Evolutionary conservation across 352 stramenopile species (phyloP).

Genomic region (Globisporangium heterothallicum): DNA sequence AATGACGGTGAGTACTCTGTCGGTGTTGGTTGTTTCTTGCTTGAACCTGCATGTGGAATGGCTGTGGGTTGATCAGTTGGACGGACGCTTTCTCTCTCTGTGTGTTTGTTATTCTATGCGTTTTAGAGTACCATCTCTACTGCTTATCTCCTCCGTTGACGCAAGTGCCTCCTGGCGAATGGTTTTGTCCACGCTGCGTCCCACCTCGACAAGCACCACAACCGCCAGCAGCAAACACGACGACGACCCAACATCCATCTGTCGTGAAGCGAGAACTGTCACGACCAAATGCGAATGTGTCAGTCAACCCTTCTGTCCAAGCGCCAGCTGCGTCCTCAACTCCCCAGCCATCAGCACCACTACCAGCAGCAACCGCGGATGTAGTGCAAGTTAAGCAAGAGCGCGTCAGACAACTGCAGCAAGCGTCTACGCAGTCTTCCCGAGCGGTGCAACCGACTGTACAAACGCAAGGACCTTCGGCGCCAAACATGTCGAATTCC

Average conservation of each 20-base stretch:
- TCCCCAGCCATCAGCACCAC: neutral
- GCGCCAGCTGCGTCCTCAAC: neutral
- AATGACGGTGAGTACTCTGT: constrained; percentile 20
- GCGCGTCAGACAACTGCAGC: neutral
- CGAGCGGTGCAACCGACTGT: constrained; percentile 11
- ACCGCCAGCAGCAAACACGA: constrained; percentile 8
- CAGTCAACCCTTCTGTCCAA: neutral
- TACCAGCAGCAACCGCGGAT: neutral
- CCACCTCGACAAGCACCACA: constrained; percentile 4
- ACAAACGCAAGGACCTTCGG: constrained; percentile 11
- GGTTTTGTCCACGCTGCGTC: constrained; percentile 51
- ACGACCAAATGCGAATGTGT: neutral
- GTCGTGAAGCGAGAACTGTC: neutral
- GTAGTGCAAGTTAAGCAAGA: neutral
- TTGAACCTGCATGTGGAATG: too few relatives aligned
- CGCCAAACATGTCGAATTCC: neutral
- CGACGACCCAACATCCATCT: neutral
- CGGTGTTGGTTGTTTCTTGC: neutral
- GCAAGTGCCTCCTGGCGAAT: constrained; percentile 36
- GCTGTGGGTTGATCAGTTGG: too few relatives aligned
- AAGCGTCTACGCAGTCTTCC: neutral
- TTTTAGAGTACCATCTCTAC: constrained; percentile 50
- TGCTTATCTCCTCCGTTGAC: constrained; percentile 48
- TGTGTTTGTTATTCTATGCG: neutral
- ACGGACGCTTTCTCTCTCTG: neutral